These are phyloP conservation scores for Dactylellina haptotyla DNA, from an alignment of 2,329 filamentous ascomycete species.

Conservation along the genomic window DNA sequence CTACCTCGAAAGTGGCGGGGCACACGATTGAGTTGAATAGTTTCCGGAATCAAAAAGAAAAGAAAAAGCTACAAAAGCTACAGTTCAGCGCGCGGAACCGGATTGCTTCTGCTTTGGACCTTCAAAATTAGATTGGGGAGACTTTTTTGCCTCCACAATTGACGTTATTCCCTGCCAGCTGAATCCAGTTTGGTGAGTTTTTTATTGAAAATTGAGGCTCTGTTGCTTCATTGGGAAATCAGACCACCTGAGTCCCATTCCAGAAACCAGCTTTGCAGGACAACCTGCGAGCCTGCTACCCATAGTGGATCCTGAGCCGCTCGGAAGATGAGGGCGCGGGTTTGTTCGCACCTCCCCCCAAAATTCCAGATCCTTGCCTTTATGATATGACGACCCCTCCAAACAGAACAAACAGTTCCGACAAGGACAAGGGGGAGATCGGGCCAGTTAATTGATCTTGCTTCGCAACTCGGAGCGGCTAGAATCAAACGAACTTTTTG, in stretches of 20 bases:
- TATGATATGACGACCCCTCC: neutral
- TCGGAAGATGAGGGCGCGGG: neutral
- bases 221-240: constrained; percentile 1
- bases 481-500: constrained; percentile 4
- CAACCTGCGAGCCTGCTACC: neutral
- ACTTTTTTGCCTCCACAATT: constrained; percentile 11
- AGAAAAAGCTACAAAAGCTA: neutral
- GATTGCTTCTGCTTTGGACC: neutral
- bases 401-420: constrained; percentile 10
- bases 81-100: neutral
- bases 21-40: no score
- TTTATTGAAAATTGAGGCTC: neutral
- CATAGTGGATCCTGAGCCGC: neutral
- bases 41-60: neutral
- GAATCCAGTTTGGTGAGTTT: neutral
- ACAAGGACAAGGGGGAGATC: neutral
- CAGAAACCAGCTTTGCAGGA: no score
- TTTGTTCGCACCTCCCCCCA: neutral
- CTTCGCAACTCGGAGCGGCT: neutral
- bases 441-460: constrained; percentile 9
- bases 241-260: neutral
- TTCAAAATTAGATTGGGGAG: neutral
- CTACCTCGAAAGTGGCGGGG: no score
- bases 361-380: constrained; percentile 6
- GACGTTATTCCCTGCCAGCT: neutral